Evolutionary conservation across 495 filamentous ascomycete species (phyloP).

Genomic region (Penicillium ucsense): DNA sequence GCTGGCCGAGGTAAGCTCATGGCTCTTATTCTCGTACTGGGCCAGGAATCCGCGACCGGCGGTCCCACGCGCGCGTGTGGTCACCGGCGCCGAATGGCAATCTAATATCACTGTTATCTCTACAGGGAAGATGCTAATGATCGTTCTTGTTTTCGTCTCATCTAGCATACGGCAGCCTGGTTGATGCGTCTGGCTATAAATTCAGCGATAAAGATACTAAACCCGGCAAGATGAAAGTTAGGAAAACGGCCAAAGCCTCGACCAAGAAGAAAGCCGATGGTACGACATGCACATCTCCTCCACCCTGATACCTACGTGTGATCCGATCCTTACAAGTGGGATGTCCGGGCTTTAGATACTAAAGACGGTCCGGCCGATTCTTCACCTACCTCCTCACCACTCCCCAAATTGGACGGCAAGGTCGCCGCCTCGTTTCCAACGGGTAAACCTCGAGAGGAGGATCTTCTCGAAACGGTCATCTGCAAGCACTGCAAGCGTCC

Average conservation of each 20-base stretch:
- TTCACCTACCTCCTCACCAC: constrained; percentile 40
- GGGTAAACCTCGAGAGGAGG: constrained; percentile 59
- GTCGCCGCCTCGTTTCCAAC: constrained; percentile 62
- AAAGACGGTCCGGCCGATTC: constrained; percentile 23
- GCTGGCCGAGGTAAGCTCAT: constrained; percentile 24
- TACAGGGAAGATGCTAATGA: constrained; percentile 8
- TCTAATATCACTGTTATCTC: background rate
- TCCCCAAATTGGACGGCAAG: constrained; percentile 65
- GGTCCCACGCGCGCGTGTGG: background rate
- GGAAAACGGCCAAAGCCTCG: constrained; percentile 52
- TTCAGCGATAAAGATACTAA: constrained; percentile 55
- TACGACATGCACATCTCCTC: constrained; percentile 13
- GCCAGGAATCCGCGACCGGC: constrained; percentile 2
- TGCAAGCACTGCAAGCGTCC: constrained; percentile 80
- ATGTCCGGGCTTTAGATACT: constrained; percentile 3
- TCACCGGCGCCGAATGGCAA: background rate
- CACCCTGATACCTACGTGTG: too few relatives aligned
- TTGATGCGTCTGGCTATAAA: constrained; percentile 40
- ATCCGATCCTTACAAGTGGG: too few relatives aligned
- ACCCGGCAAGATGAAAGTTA: constrained; percentile 56
- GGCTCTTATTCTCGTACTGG: background rate
- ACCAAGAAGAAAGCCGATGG: constrained; percentile 40
- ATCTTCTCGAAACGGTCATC: constrained; percentile 53
- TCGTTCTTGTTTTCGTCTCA: background rate
- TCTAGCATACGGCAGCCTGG: constrained; percentile 31